Percentiles rank a stretch among this genome's conserved stretches.
phyloP scores from a whole-genome alignment of 495 filamentous ascomycete genomes.

The Penicillium steckii region DNA sequence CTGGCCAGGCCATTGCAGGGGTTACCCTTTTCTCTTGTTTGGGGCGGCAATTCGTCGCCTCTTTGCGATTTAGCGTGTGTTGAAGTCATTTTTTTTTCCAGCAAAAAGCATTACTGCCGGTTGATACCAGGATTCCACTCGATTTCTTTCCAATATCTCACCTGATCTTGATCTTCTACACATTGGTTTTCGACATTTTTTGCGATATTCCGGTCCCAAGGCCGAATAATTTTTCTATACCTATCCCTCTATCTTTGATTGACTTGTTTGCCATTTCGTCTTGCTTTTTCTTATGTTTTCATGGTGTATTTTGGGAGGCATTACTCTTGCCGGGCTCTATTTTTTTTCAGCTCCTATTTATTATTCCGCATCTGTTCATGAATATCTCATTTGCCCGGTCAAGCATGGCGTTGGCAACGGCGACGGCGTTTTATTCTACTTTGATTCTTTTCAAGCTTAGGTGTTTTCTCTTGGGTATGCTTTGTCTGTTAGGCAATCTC shows the following conservation, averaged over 20 bases:
- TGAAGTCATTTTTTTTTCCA: slow-evolving; percentile 17
- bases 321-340: not conserved
- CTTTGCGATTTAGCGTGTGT: slow-evolving; percentile 29
- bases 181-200: not conserved
- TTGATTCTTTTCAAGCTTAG: not conserved
- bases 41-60: slow-evolving; percentile 3
- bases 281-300: not conserved
- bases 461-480: not conserved
- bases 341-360: slow-evolving; percentile 4
- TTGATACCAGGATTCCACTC: slow-evolving; percentile 11
- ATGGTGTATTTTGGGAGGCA: not conserved
- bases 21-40: not conserved
- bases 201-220: not conserved
- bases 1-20: not conserved
- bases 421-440: slow-evolving; percentile 12
- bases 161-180: slow-evolving; percentile 5
- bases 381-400: slow-evolving; percentile 9
- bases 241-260: slow-evolving; percentile 8
- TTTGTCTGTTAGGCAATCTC: not conserved
- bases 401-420: slow-evolving; percentile 21
- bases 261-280: not conserved
- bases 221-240: not conserved
- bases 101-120: slow-evolving; percentile 17
- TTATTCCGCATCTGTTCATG: slow-evolving; percentile 19
- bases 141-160: slow-evolving; percentile 2